Evolutionary conservation across 345 rosid genomes (phyloP), one percentile per base, ranked within the genome.

Genomic region (Leavenworthia alabamica): DNA sequence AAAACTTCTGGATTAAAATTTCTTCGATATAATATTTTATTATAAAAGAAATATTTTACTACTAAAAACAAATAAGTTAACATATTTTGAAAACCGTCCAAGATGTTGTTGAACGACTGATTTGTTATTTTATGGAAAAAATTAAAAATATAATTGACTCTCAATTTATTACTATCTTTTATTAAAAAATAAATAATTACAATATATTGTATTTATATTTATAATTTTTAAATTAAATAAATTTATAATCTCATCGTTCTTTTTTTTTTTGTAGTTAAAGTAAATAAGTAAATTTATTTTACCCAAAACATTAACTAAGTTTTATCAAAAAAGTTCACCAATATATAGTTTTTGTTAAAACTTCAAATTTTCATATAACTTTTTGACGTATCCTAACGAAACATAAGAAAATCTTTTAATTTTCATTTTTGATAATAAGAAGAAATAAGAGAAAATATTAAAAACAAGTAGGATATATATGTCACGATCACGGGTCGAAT

Each of bases 401-500:
- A 22, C 23, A 60, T 17, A 60, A 46, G 3, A 7, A 55, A 26
- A 15, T 27, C 26, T n/a, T 23, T 23, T 23, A 3, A 0, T 23
- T 26, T 4, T 26, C 5, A 4, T 26, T 26, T 4, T 26, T 26
- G 28, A 26, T 26, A 6, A 26, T 40, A 54, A 17, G n/a, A 65
- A 35, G 10, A 55, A 56, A 8, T 12, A 23, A 9, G 22, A 45
- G 31, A 17, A 56, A 36, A 35, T 7, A 29, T 35, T 15, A 35
- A 11, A 5, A 47, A 55, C 3, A 8, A 19, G 58, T 40, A 29
- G 15, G 0, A 35, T 35, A 50, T n/a, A n/a, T 37, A 58, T 39
- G 66, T 32, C 60, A 23, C 43, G 61, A 33, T 68, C 67, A 42
- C 4, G 31, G 54, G 73, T 60, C 54, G 73, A n/a, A n/a, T n/a